Percentiles rank a stretch among this genome's conserved stretches.
phyloP scores from a whole-genome alignment of 1,284 basidiomycete species.

The Ceratorhiza oryzae-sativae region DNA sequence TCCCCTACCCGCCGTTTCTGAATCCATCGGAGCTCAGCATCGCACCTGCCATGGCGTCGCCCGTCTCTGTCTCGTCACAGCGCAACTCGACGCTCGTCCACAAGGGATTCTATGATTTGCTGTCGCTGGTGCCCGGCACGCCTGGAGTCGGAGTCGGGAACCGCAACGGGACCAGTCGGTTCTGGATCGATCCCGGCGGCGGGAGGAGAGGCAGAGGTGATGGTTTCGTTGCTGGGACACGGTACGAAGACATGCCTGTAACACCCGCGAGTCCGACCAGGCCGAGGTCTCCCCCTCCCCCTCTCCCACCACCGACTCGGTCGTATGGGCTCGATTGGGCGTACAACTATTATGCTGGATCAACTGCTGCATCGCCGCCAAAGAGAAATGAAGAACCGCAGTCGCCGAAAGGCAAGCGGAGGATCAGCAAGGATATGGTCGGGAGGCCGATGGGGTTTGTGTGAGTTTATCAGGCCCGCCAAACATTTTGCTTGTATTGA shows the following conservation, averaged over 20 bases:
- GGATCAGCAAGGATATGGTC: slow-evolving; percentile 86
- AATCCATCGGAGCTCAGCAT: not conserved
- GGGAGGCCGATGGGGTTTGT: slow-evolving; percentile 83
- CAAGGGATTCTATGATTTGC: slow-evolving; percentile 86
- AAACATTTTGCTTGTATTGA: not conserved
- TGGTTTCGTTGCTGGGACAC: slow-evolving; percentile 32
- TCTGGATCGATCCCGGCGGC: slow-evolving; percentile 51
- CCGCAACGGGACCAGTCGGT: slow-evolving; percentile 69
- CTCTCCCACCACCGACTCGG: slow-evolving; percentile 46
- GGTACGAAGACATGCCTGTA: slow-evolving; percentile 8
- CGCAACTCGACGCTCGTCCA: slow-evolving; percentile 65
- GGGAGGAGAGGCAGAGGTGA: slow-evolving; percentile 65
- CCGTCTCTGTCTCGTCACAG: slow-evolving; percentile 14
- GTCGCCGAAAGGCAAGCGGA: slow-evolving; percentile 57
- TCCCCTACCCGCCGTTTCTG: slow-evolving; percentile 23
- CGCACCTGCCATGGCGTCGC: slow-evolving; percentile 23
- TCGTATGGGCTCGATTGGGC: slow-evolving; percentile 25
- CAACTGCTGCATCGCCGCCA: slow-evolving; percentile 21
- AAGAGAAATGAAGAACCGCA: slow-evolving; percentile 47
- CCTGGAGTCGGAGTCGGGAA: slow-evolving; percentile 58
- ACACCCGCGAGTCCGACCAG: slow-evolving; percentile 40
- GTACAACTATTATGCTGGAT: slow-evolving; percentile 26
- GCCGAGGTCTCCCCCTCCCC: slow-evolving; percentile 43
- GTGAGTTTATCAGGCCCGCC: slow-evolving; percentile 57
- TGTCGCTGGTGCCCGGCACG: slow-evolving; percentile 73